phyloP scores from a whole-genome alignment of 2,329 filamentous ascomycete species.

The Fusarium drepaniforme region DNA sequence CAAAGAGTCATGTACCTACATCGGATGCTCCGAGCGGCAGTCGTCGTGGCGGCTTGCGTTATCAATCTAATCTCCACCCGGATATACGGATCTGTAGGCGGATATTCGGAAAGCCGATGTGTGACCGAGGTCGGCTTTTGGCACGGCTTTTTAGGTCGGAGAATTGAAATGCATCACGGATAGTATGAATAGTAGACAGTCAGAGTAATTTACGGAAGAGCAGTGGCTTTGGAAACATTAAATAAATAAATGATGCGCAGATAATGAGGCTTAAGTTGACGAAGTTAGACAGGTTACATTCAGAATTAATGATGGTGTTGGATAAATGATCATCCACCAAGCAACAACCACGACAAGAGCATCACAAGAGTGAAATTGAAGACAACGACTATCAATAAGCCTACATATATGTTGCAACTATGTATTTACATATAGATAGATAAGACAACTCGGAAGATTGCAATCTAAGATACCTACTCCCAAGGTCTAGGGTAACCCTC shows the following conservation, averaged over 20 bases:
- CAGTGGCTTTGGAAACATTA: too few relatives aligned
- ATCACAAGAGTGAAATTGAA: not conserved
- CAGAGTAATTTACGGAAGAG: too few relatives aligned
- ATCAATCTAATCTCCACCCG: constrained; percentile 4
- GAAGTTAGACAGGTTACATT: too few relatives aligned
- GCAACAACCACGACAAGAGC: not conserved
- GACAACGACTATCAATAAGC: not conserved
- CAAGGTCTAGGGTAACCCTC: not conserved
- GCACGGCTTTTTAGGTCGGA: not conserved
- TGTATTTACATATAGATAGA: not conserved
- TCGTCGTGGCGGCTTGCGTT: not conserved
- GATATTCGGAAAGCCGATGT: constrained; percentile 1
- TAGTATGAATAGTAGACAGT: too few relatives aligned
- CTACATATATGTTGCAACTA: not conserved
- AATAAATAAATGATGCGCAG: too few relatives aligned
- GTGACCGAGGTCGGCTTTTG: not conserved
- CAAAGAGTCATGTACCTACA: not conserved
- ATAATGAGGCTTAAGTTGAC: too few relatives aligned
- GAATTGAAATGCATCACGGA: not conserved
- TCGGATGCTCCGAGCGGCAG: not conserved
- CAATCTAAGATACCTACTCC: not conserved
- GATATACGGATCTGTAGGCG: not conserved
- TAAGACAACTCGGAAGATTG: too few relatives aligned
- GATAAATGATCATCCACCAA: too few relatives aligned
- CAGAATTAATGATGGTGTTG: too few relatives aligned